These are phyloP conservation scores for Thelonectria rubi DNA, from an alignment of 2,329 filamentous ascomycete genomes.

Conservation along the genomic window DNA sequence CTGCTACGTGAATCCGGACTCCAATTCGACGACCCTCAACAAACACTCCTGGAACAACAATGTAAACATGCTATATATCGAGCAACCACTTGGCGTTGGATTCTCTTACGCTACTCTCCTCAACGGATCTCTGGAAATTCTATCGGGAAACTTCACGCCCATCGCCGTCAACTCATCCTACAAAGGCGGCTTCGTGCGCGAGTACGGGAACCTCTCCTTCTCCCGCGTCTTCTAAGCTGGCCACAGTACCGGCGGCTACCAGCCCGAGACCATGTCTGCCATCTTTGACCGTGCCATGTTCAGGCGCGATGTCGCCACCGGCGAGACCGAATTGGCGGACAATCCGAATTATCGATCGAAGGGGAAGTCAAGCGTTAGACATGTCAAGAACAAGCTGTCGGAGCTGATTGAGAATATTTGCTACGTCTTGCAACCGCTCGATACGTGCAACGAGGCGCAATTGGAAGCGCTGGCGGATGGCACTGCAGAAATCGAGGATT, in stretches of 20 bases:
- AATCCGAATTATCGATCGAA: slow-evolving; percentile 34
- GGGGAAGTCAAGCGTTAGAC: slow-evolving; percentile 60
- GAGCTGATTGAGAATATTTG: slow-evolving; percentile 60
- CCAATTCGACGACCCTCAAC: slow-evolving; percentile 61
- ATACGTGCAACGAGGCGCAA: slow-evolving; percentile 52
- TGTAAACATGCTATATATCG: slow-evolving; percentile 60
- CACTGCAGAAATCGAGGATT: slow-evolving; percentile 29
- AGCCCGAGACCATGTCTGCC: slow-evolving; percentile 62
- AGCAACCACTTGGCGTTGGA: slow-evolving; percentile 70
- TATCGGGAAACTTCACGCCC: slow-evolving; percentile 44
- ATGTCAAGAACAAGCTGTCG: slow-evolving; percentile 59
- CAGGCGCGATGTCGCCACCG: slow-evolving; percentile 61
- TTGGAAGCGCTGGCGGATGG: slow-evolving; percentile 29
- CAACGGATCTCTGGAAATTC: slow-evolving; percentile 65
- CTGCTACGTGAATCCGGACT: slow-evolving; percentile 56
- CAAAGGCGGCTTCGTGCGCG: slow-evolving; percentile 75
- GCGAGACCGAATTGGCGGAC: slow-evolving; percentile 51
- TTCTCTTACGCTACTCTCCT: slow-evolving; percentile 59
- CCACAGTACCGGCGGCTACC: slow-evolving; percentile 66
- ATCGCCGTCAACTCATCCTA: slow-evolving; percentile 64
- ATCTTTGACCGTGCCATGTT: slow-evolving; percentile 66
- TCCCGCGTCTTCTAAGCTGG: slow-evolving; percentile 71
- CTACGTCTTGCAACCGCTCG: slow-evolving; percentile 60
- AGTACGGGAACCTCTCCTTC: slow-evolving; percentile 76
- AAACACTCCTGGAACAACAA: slow-evolving; percentile 69